A percentile compares a stretch with the other conserved stretches of the same genome.
Evolutionary conservation across 192 early-diverging fungal genomes (phyloP).

Genomic region (Endogone sp.): DNA sequence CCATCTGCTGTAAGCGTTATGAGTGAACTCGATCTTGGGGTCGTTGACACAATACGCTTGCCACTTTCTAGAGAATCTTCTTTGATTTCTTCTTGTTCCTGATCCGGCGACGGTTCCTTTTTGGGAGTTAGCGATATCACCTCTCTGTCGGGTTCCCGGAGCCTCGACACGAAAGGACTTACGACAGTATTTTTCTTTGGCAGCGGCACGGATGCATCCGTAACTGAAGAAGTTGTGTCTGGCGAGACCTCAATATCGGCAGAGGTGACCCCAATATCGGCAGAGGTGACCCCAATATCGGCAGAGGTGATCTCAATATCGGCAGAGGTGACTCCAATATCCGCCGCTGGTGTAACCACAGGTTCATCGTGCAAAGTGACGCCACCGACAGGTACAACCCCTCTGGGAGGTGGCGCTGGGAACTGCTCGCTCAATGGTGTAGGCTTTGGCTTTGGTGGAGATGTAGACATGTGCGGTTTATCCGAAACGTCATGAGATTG

Average conservation of each 20-base stretch:
- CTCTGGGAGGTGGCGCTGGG: neutral
- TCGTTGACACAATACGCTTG: conserved; percentile 5
- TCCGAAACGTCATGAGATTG: conserved; percentile 12
- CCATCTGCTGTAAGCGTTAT: conserved; percentile 3
- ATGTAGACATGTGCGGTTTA: neutral
- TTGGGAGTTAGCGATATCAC: neutral
- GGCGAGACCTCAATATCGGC: neutral
- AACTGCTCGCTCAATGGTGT: neutral
- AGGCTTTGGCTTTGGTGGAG: neutral
- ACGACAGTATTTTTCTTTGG: neutral
- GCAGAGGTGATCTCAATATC: conserved; percentile 3
- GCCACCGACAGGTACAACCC: conserved; percentile 8
- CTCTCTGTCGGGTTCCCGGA: neutral
- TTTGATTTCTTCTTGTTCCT: neutral
- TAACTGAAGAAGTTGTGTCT: neutral
- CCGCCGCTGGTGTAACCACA: conserved; percentile 1
- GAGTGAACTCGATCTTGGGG: conserved; percentile 14
- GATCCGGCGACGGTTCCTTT: neutral
- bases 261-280: no score
- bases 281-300: neutral
- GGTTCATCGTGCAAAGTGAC: conserved; percentile 9
- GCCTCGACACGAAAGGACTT: no score
- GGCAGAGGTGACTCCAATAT: no score
- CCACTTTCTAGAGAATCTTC: neutral
- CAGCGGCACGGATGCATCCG: neutral